Evolutionary conservation across 2,329 filamentous ascomycete species (phyloP).

Genomic region (Rugonectria rugulosa): DNA sequence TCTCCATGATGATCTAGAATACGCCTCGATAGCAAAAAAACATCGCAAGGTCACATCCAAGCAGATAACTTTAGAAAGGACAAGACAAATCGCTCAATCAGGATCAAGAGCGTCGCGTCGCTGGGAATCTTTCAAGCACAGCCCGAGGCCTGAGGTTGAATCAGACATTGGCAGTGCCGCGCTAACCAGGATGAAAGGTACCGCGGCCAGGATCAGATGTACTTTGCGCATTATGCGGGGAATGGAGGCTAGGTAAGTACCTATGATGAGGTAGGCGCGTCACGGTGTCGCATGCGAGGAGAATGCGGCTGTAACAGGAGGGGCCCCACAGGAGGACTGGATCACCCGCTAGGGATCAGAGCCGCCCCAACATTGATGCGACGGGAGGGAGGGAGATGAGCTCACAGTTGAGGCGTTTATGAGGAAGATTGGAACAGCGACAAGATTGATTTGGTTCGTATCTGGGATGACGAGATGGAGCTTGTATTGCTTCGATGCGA

Average conservation of each 20-base stretch:
- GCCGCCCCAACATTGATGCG: slow-evolving; percentile 28
- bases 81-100: slow-evolving; percentile 4
- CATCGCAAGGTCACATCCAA: slow-evolving; percentile 3
- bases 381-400: slow-evolving; percentile 22
- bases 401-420: background rate
- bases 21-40: no score
- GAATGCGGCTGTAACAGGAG: slow-evolving; percentile 34
- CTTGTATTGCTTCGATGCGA: no score
- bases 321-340: slow-evolving; percentile 24
- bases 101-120: slow-evolving; percentile 9
- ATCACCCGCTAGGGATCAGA: slow-evolving; percentile 29
- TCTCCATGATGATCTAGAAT: slow-evolving; percentile 31
- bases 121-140: slow-evolving; percentile 10
- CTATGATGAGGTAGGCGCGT: slow-evolving; percentile 28
- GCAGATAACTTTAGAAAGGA: background rate
- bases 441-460: background rate
- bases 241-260: slow-evolving; percentile 24
- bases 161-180: slow-evolving; percentile 31
- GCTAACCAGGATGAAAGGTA: slow-evolving; percentile 27
- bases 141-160: slow-evolving; percentile 35
- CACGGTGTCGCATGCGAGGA: slow-evolving; percentile 17
- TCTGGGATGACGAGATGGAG: no score
- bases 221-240: slow-evolving; percentile 24
- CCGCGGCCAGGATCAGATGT: slow-evolving; percentile 25
- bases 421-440: no score